These are phyloP conservation scores for Curvularia sp. DNA, from an alignment of 2,329 filamentous ascomycete species.

Conservation along the genomic window DNA sequence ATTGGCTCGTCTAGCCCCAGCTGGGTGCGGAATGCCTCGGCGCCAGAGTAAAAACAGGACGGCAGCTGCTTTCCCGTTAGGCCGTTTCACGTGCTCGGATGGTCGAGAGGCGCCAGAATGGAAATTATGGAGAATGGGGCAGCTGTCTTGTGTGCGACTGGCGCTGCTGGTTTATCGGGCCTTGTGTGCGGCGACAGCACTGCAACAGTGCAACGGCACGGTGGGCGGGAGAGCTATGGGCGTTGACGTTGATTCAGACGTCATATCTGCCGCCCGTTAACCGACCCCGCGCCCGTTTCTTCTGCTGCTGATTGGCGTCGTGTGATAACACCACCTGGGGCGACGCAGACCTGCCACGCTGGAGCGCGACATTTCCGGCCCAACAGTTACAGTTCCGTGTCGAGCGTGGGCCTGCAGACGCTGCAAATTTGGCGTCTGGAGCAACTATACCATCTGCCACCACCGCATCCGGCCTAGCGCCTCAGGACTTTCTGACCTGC, in stretches of 20 bases:
- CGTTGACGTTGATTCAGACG: conserved; percentile 17
- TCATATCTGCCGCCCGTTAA: conserved; percentile 14
- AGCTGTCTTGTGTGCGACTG: conserved; percentile 5
- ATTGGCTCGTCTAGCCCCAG: conserved; percentile 42
- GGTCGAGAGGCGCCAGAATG: conserved; percentile 18
- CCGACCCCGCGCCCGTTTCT: conserved; percentile 16
- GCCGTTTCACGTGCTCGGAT: conserved; percentile 42
- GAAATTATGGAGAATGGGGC: conserved; percentile 15
- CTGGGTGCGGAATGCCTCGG: conserved; percentile 41
- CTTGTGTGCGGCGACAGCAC: neutral
- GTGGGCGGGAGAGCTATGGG: neutral
- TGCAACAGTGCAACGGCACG: neutral
- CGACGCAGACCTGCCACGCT: neutral
- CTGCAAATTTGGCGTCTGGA: conserved; percentile 15
- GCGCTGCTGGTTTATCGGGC: conserved; percentile 3
- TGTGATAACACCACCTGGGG: neutral
- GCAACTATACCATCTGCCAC: conserved; percentile 12
- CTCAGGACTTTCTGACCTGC: conserved; percentile 39
- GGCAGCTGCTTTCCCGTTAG: conserved; percentile 41
- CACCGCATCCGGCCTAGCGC: conserved; percentile 10
- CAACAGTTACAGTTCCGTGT: conserved; percentile 21
- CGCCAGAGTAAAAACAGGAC: conserved; percentile 31
- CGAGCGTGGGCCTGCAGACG: conserved; percentile 36
- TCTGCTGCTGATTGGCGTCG: conserved; percentile 13
- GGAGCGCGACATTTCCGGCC: conserved; percentile 14